Evolutionary conservation across 2,329 filamentous ascomycete genomes (phyloP).

Genomic region (Fusarium acutatum): DNA sequence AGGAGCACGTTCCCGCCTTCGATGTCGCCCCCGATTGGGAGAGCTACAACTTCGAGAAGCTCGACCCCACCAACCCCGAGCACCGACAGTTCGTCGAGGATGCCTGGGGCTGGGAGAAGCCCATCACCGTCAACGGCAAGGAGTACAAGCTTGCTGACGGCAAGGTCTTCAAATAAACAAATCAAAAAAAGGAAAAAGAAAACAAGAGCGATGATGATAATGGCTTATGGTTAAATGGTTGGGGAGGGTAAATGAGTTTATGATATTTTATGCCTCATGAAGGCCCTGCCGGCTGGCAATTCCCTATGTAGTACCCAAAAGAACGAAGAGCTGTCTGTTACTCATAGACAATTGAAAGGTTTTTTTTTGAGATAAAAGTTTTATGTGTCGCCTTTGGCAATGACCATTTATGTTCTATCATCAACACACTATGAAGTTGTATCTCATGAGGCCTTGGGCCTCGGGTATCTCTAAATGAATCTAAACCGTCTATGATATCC

Average conservation of each 20-base stretch:
- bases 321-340: constrained; percentile 24
- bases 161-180: constrained; percentile 97
- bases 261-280: constrained; percentile 41
- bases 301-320: constrained; percentile 33
- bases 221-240: constrained; percentile 46
- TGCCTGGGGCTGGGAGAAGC: constrained; percentile 93
- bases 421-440: background rate
- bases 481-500: background rate
- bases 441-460: constrained; percentile 12
- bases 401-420: background rate
- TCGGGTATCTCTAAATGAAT: constrained; percentile 29
- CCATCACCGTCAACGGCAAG: constrained; percentile 83
- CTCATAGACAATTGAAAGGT: constrained; percentile 32
- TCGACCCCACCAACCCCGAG: constrained; percentile 85
- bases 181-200: constrained; percentile 29
- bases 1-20: constrained; percentile 86
- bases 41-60: constrained; percentile 96
- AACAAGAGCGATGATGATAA: constrained; percentile 43
- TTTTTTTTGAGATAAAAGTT: background rate
- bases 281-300: constrained; percentile 32
- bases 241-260: constrained; percentile 42
- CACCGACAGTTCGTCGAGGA: constrained; percentile 87
- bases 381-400: background rate
- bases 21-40: constrained; percentile 97
- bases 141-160: constrained; percentile 87